Base-by-base conservation (phyloP, 1,284 basidiomycete species). In the Leccinum brunneo-olivaceum region DNA sequence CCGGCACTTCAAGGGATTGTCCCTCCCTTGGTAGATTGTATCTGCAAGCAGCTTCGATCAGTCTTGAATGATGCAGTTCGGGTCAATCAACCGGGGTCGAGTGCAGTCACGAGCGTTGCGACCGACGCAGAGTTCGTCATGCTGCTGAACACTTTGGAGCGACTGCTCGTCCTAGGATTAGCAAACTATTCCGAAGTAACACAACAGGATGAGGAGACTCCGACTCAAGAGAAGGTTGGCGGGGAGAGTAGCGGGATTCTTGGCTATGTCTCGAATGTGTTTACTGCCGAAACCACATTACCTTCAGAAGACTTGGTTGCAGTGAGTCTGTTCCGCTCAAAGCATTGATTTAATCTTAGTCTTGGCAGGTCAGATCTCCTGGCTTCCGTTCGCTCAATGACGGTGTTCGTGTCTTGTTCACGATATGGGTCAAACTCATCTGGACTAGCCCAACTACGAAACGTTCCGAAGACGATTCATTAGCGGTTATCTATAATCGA, bases 111-210 rank as follows among this genome's bases (percentile, higher is more conserved):
- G 4, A 48, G 58, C 49, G 67, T 66, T 46, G 72, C 79, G 2
- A 89, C 84, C 1, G 93, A 96, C 57, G 77, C 86, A 0, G 91
- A 95, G 52, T 77, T 91, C 45, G 73, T 85, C 41, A 90, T 88
- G 76, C 67, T 94, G 4, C 72, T 94, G 20, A 89, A 86, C 53
- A 83, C 84, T 0, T 63, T 95, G 33, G 93, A 97, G 55, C 74
- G 90, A 20, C 68, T 96, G 6, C 73, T 91, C 18, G 64, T 85
- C 11, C 69, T 85, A 29, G 81, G 78, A 43, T 64, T 87, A 41
- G 71, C 74, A 43, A 74, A 70, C 25, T 54, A 58, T 30, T 53
- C 70, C 6, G 79, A 81, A 16, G 61, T 72, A 2, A 69, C 65
- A 21, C 71, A 71, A 4, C 58, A 64, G 5, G 80, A 83, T 11